Percentiles rank a stretch among this genome's conserved stretches.
These are phyloP conservation scores for Chalciporus sphaerocephalus DNA, from an alignment of 768 basidiomycete species.

Conservation along the genomic window DNA sequence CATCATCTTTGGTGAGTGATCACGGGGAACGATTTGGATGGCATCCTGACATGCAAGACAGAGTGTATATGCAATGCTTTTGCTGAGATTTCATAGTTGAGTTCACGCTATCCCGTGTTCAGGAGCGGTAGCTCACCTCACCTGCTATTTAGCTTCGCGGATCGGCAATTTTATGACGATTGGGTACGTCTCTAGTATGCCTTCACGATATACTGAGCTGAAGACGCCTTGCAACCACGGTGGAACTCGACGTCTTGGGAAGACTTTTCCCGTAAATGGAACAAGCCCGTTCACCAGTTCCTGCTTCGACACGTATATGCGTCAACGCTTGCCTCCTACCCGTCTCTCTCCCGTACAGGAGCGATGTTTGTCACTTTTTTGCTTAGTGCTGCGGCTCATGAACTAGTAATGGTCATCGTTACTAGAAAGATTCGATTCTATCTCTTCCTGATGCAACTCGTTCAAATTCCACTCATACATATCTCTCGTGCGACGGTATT, in stretches of 20 bases:
- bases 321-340: conserved; percentile 72
- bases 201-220: neutral
- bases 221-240: conserved; percentile 29
- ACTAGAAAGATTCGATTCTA: conserved; percentile 93
- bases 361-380: conserved; percentile 94
- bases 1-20: conserved; percentile 67
- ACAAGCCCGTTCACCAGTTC: conserved; percentile 93
- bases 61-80: conserved; percentile 97
- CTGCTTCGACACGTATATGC: conserved; percentile 94
- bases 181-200: conserved; percentile 51
- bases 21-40: neutral
- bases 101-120: conserved; percentile 20
- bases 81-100: conserved; percentile 83
- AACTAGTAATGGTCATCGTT: conserved; percentile 94
- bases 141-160: conserved; percentile 68
- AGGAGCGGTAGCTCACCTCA: conserved; percentile 6
- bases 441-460: conserved; percentile 77
- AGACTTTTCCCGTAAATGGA: conserved; percentile 98
- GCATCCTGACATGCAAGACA: conserved; percentile 24
- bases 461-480: conserved; percentile 88
- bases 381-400: conserved; percentile 84
- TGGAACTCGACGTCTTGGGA: conserved; percentile 99
- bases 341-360: conserved; percentile 61
- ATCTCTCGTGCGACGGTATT: conserved; percentile 73
- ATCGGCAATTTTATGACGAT: conserved; percentile 95